These are phyloP conservation scores for Pelargonium australe DNA, from an alignment of 441 rosid genomes.

Conservation along the genomic window DNA sequence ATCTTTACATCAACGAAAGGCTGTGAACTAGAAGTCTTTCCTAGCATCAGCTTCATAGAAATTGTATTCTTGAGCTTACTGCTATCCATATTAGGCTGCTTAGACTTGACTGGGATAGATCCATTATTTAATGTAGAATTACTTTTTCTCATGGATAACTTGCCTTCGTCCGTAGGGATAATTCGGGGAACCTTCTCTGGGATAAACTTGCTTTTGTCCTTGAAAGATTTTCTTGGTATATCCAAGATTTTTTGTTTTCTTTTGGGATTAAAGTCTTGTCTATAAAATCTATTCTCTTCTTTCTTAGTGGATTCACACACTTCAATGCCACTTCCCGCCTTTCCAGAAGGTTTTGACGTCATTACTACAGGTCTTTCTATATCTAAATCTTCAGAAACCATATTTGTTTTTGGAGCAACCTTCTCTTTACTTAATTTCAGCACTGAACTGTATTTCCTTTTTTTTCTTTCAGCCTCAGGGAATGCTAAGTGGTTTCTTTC, in stretches of 20 bases:
- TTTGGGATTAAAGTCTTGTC: constrained; percentile 15
- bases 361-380: constrained; percentile 29
- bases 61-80: constrained; percentile 27
- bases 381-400: constrained; percentile 26
- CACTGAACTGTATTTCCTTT: constrained; percentile 30
- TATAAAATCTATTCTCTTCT: constrained; percentile 30
- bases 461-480: constrained; percentile 38
- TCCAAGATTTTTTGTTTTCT: constrained; percentile 19
- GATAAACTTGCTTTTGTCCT: constrained; percentile 9
- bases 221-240: constrained; percentile 18
- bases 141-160: constrained; percentile 15
- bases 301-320: constrained; percentile 32
- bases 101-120: constrained; percentile 28
- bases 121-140: constrained; percentile 24
- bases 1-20: constrained; percentile 53
- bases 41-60: constrained; percentile 20
- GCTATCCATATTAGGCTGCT: constrained; percentile 24
- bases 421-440: constrained; percentile 29
- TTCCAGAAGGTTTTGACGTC: constrained; percentile 21
- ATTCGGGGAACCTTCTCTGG: constrained; percentile 3
- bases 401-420: constrained; percentile 26
- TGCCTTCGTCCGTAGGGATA: not conserved
- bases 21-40: constrained; percentile 32
- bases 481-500: constrained; percentile 63
- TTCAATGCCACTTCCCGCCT: constrained; percentile 26